A percentile compares a stretch with the other conserved stretches of the same genome.
Conservation (phyloP, 371 early-diverging fungal genomes). For the Mortierella sp. region DNA sequence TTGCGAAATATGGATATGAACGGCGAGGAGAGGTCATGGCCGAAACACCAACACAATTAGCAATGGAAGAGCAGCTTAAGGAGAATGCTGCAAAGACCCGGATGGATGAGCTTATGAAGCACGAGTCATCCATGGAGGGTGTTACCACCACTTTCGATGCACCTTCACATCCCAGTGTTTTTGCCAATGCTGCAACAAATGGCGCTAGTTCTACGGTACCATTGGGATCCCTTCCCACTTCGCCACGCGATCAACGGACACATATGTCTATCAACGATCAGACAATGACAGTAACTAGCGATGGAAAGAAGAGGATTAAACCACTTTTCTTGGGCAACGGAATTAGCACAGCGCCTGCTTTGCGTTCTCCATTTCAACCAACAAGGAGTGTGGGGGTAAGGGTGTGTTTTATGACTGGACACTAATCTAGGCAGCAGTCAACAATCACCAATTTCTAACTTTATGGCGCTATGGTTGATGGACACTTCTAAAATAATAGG, state of each 20-base stretch:
- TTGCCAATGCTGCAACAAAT: constrained; percentile 37
- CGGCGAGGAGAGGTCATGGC: constrained; percentile 64
- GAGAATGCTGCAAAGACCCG: constrained; percentile 37
- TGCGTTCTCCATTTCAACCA: neutral
- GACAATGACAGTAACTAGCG: constrained; percentile 73
- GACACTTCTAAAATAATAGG: no score
- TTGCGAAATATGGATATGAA: constrained; percentile 79
- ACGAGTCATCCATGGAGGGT: constrained; percentile 45
- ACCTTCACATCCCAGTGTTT: constrained; percentile 54
- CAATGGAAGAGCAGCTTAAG: constrained; percentile 69
- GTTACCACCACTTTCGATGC: constrained; percentile 39
- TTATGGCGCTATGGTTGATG: no score
- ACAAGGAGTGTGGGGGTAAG: no score
- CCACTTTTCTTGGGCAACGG: constrained; percentile 70
- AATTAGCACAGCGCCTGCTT: constrained; percentile 25
- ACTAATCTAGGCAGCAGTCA: neutral
- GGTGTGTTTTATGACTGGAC: neutral
- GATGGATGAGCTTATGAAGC: constrained; percentile 47
- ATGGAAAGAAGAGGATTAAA: constrained; percentile 84
- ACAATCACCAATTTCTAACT: neutral
- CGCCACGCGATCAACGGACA: constrained; percentile 22
- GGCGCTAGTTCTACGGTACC: constrained; percentile 3
- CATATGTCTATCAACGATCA: constrained; percentile 59
- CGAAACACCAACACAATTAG: constrained; percentile 73
- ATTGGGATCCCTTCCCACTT: constrained; percentile 14